Evolutionary conservation across 177 flowering plant genomes (phyloP).

Genomic region (Telopea speciosissima): DNA sequence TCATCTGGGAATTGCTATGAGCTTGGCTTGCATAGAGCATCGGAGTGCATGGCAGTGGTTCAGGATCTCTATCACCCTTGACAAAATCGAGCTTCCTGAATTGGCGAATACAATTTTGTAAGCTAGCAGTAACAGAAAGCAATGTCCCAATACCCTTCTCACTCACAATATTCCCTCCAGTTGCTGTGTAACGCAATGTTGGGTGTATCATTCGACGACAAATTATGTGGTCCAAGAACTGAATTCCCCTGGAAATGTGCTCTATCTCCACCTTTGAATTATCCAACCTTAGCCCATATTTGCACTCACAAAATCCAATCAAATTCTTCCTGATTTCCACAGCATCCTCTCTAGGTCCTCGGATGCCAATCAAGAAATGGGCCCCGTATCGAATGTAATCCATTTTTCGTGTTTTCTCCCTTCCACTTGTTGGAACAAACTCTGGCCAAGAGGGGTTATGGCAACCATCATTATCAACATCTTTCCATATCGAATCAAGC

Average conservation of each 20-base stretch:
- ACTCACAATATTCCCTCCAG: constrained; percentile 72
- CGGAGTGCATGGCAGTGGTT: constrained; percentile 92
- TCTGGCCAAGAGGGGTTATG: constrained; percentile 98
- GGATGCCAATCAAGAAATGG: constrained; percentile 82
- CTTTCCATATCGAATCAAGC: constrained; percentile 79
- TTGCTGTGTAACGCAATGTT: constrained; percentile 68
- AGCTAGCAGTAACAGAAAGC: constrained; percentile 91
- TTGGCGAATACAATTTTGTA: constrained; percentile 75
- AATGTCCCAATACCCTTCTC: constrained; percentile 86
- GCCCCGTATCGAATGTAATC: constrained; percentile 87
- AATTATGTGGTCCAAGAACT: constrained; percentile 85
- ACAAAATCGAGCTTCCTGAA: constrained; percentile 71
- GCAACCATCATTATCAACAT: constrained; percentile 59
- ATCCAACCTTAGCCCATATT: constrained; percentile 58
- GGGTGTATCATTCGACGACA: constrained; percentile 77
- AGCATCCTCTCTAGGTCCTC: constrained; percentile 89
- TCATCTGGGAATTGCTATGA: constrained; percentile 94
- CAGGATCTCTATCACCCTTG: constrained; percentile 95
- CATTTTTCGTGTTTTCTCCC: constrained; percentile 81
- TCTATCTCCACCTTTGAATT: constrained; percentile 74
- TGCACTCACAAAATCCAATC: constrained; percentile 58
- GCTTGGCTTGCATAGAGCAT: constrained; percentile 95
- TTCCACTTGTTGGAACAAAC: constrained; percentile 88
- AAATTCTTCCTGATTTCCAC: constrained; percentile 52
- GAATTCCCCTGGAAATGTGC: constrained; percentile 76